These are phyloP conservation scores for Mallotus nudiflorus DNA, from an alignment of 345 rosid genomes.

Conservation along the genomic window DNA sequence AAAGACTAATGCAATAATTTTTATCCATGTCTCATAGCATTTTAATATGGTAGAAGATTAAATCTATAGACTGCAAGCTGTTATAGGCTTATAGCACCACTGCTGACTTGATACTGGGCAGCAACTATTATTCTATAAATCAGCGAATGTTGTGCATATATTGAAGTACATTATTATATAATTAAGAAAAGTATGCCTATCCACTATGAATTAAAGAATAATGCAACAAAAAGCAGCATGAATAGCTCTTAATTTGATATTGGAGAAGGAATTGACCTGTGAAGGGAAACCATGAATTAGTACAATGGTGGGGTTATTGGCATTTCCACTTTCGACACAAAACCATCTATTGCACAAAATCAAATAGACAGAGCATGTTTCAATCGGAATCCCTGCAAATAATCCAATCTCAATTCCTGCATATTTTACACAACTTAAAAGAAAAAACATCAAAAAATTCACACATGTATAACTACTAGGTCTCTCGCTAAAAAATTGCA, in stretches of 20 bases:
- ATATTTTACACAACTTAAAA: constrained; percentile 22
- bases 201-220: background rate
- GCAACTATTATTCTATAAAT: background rate
- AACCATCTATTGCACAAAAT: constrained; percentile 90
- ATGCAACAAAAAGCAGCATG: background rate
- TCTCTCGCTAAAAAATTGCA: constrained; percentile 13
- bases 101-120: background rate
- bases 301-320: constrained; percentile 58
- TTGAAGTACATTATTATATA: background rate
- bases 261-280: constrained; percentile 48
- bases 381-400: constrained; percentile 53
- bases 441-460: background rate
- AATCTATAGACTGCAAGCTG: background rate
- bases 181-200: background rate
- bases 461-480: too few relatives aligned
- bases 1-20: background rate
- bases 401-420: constrained; percentile 49
- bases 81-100: too few relatives aligned
- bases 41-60: background rate
- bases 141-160: background rate
- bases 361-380: constrained; percentile 53
- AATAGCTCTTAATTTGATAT: background rate
- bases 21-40: too few relatives aligned
- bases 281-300: constrained; percentile 92
- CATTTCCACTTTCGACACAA: constrained; percentile 70